Evolutionary conservation across 2,329 filamentous ascomycete species (phyloP), one percentile per base, ranked within the genome.

Genomic region (Fusarium fracticaudum): DNA sequence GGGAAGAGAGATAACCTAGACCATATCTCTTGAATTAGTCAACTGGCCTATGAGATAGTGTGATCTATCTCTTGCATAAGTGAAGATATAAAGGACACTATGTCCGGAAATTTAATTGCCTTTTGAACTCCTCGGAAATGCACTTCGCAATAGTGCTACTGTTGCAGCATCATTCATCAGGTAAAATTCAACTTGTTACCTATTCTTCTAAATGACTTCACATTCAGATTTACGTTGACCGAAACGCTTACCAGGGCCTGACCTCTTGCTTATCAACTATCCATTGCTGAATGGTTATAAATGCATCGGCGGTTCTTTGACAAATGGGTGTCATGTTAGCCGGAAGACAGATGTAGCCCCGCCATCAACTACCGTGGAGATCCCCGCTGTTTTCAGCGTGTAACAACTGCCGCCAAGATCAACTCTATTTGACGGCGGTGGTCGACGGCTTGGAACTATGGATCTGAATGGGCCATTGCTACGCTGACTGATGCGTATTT

Each of bases 21-120:
- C 14, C 17, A 8, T 5, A 6, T 31, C 8, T 13, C 4, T 5
- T 11, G 6, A 26, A 9, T 26, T 2, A 6, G 12, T 26, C 1
- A 26, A 26, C 3, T 5, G 10, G 8, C 9, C 8, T 26, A 14
- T 26, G 6, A 13, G 20, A 17, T n/a, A 31, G 26, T 31, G 4
- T 5, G 11, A 22, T 12, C 2, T 1, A 22, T 31, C 14, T 29
- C 4, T 31, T 31, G 2, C 14, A 31, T 0, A 12, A 31, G 9
- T n/a, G 2, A 12, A 31, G 9, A 48, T 17, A 17, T 48, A n/a
- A n/a, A 11, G 3, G 20, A 48, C 6, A 14, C 18, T 20, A 6
- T 9, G 9, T 20, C 8, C 12, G 1, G 17, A 6, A 4, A 14
- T 10, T 9, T 20, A 0, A 6, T 8, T 20, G 24, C 24, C 31